Conservation (phyloP, 2,329 filamentous ascomycete species). For the Macrophomina pseudophaseolina region DNA sequence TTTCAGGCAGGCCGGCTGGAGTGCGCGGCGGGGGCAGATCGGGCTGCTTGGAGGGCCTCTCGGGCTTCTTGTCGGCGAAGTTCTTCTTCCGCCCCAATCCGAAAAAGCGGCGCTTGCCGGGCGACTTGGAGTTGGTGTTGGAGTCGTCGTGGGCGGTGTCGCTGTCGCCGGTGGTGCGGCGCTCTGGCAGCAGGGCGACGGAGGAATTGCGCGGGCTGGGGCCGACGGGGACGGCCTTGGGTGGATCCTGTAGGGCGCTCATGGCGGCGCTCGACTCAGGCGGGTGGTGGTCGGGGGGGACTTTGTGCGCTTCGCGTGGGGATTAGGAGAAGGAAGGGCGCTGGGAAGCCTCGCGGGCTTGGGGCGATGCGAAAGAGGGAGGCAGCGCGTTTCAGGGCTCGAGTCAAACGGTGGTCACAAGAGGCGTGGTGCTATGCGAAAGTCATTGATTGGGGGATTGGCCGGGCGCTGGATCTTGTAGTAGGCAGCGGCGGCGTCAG, state of each 20-base stretch:
- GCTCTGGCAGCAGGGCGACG: slow-evolving; percentile 33
- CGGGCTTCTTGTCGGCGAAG: slow-evolving; percentile 29
- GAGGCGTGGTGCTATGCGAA: slow-evolving; percentile 9
- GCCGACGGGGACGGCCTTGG: slow-evolving; percentile 27
- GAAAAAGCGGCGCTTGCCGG: slow-evolving; percentile 44
- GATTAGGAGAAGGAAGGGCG: slow-evolving; percentile 5
- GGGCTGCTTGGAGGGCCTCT: slow-evolving; percentile 1
- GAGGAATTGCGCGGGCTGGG: slow-evolving; percentile 32
- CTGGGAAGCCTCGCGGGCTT: slow-evolving; percentile 1
- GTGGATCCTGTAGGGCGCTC: slow-evolving; percentile 33
- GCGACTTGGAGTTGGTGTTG: slow-evolving; percentile 12
- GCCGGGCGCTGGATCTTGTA: slow-evolving; percentile 1
- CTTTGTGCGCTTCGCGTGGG: not conserved
- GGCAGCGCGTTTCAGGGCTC: slow-evolving; percentile 13
- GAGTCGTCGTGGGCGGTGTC: slow-evolving; percentile 31
- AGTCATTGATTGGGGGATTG: not conserved
- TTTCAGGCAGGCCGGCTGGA: slow-evolving; percentile 17
- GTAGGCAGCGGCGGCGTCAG: not conserved
- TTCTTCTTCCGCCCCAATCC: slow-evolving; percentile 45
- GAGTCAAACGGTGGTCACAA: slow-evolving; percentile 20
- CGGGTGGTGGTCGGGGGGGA: not conserved
- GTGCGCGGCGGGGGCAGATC: slow-evolving; percentile 9
- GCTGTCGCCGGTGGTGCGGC: slow-evolving; percentile 23
- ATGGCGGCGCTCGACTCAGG: slow-evolving; percentile 29
- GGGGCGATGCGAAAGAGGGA: not conserved